Evolutionary conservation across 352 stramenopile species (phyloP), one percentile per base, ranked within the genome.

Genomic region (Phytophthora constricta): DNA sequence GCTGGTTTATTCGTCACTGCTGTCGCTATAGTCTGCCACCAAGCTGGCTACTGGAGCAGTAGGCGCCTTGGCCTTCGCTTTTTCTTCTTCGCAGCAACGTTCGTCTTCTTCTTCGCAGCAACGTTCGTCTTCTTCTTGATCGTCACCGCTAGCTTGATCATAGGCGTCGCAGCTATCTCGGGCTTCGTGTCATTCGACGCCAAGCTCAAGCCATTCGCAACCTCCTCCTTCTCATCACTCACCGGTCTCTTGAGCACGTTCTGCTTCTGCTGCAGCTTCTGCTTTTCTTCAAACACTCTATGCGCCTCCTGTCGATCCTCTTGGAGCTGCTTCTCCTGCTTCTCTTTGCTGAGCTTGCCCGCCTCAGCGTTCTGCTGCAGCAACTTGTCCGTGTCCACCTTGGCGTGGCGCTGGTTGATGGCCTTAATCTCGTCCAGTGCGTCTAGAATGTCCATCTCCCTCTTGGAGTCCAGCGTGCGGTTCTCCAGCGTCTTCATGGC

Each of bases 371-470:
- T 68, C 17, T 91, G 82, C 31, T 84, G 72, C 49, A 96, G 61
- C 42, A 96, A 58, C 58, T 80, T 83, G 65, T 96, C 86, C 60
- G 82, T 90, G 72, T 98, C 90, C 47, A 98, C 81, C 50, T 91
- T 85, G n/a, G 96, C 80, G 79, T 99, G 96, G 64, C 93, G 85
- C 51, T 93, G 85, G 81, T 99, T 99, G 74, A 99, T 98, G 16
- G 96, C 95, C 57, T 98, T 97, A 67, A 99, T 99, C 80, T 99
- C 96, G 65, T 99, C 97, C 20, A 99, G 71, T 22, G 97, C 97
- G 65, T 99, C 98, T 48, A 99, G 82, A 63, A 99, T 98, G 55
- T 99, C 96, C 97, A 99, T 99, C 82, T 99, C 98, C 31, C 96
- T 85, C 78, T 99, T 99, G 54, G 92, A 99, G 65, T 99, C 97